phyloP scores from a whole-genome alignment of 208 protist species.

The Acanthamoeba lenticulata region DNA sequence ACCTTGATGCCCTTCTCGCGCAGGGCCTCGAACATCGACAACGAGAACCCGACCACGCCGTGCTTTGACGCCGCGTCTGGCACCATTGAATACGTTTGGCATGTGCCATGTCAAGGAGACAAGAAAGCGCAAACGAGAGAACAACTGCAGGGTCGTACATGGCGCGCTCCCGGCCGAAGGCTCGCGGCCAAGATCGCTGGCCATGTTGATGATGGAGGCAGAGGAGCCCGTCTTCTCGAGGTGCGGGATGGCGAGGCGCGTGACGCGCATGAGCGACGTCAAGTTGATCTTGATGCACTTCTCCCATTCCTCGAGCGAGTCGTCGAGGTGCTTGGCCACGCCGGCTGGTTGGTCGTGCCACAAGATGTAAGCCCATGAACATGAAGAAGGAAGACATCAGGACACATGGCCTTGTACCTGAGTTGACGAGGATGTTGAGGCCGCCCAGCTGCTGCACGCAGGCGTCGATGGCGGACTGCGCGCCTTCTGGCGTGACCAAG shows the following conservation, averaged over 20 bases:
- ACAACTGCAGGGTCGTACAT: background rate
- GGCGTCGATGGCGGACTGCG: background rate
- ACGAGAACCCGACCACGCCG: constrained; percentile 16
- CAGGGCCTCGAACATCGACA: background rate
- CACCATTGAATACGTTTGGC: background rate
- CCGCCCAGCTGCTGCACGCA: constrained; percentile 1
- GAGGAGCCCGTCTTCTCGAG: background rate
- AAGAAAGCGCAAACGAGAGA: background rate
- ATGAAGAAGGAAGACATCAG: no score
- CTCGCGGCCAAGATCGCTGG: background rate
- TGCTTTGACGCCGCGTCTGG: constrained; percentile 11
- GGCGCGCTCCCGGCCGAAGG: background rate
- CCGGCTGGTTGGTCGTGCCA: background rate
- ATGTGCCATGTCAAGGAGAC: background rate
- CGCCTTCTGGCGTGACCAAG: background rate
- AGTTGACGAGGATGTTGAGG: constrained; percentile 40
- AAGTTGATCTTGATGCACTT: constrained; percentile 41
- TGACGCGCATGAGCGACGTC: background rate
- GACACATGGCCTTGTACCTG: no score
- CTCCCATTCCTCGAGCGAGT: constrained; percentile 42
- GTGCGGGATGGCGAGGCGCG: background rate
- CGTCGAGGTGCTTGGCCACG: background rate
- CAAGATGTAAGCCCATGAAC: no score
- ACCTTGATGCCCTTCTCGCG: constrained; percentile 16
- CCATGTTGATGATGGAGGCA: constrained; percentile 25